Percentiles rank a stretch among this genome's conserved stretches.
These are phyloP conservation scores for Dinochytrium kinnereticum DNA, from an alignment of 371 early-diverging fungal genomes.

Conservation along the genomic window DNA sequence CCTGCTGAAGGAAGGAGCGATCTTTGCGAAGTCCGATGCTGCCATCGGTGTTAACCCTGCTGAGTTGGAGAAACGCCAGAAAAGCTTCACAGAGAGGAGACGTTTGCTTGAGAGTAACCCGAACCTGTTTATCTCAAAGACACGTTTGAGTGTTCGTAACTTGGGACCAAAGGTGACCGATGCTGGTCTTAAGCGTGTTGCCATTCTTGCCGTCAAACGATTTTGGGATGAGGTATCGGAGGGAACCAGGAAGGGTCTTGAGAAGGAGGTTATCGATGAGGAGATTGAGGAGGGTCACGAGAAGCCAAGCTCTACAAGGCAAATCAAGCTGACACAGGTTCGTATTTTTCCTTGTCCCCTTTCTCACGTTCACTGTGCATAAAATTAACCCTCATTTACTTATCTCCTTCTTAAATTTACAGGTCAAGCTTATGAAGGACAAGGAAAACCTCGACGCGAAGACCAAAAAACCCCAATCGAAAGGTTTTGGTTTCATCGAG, in stretches of 20 bases:
- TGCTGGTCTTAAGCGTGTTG: conserved; percentile 66
- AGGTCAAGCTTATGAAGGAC: conserved; percentile 83
- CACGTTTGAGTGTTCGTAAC: conserved; percentile 86
- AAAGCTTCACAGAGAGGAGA: conserved; percentile 79
- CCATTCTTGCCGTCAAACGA: conserved; percentile 63
- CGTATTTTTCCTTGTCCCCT: neutral
- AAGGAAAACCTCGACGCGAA: conserved; percentile 76
- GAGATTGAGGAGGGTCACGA: conserved; percentile 64
- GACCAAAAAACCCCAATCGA: conserved; percentile 71
- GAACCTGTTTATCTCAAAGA: conserved; percentile 84
- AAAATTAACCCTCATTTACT: neutral
- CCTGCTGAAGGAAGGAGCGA: conserved; percentile 72
- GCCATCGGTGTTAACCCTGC: conserved; percentile 71
- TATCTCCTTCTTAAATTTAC: neutral
- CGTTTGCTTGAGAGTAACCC: conserved; percentile 80
- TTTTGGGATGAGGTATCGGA: conserved; percentile 84
- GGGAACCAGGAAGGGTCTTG: conserved; percentile 67
- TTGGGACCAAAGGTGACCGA: conserved; percentile 79
- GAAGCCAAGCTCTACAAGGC: conserved; percentile 37
- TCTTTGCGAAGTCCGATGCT: conserved; percentile 85
- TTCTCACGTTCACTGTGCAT: neutral
- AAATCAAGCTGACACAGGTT: conserved; percentile 39
- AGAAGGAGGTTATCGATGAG: conserved; percentile 58
- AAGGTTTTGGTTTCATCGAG: conserved; percentile 94
- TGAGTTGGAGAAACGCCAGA: conserved; percentile 79